Percentiles rank a stretch among this genome's conserved stretches.
These are phyloP conservation scores for Aspergillus novofumigatus DNA, from an alignment of 2,329 filamentous ascomycete genomes.

Conservation along the genomic window DNA sequence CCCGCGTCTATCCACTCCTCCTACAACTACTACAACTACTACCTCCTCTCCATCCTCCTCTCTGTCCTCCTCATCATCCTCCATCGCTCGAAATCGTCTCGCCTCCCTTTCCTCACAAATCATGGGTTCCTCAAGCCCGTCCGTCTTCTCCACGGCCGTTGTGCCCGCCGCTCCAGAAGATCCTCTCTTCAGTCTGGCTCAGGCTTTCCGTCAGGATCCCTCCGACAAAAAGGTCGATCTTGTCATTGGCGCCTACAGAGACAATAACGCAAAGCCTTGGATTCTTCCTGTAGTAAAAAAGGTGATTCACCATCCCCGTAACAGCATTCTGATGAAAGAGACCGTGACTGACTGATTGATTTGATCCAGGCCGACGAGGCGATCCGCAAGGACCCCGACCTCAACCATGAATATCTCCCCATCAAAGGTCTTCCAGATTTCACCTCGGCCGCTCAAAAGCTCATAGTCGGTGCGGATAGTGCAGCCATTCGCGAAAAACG, in stretches of 20 bases:
- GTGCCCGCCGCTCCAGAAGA: constrained; percentile 93
- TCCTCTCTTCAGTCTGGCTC: constrained; percentile 87
- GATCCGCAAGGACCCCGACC: constrained; percentile 78
- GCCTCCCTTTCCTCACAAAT: constrained; percentile 48
- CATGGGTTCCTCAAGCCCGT: constrained; percentile 60
- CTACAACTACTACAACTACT: constrained; percentile 12
- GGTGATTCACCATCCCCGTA: constrained; percentile 47
- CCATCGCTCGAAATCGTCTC: constrained; percentile 27
- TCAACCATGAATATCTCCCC: constrained; percentile 98
- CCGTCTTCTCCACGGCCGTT: constrained; percentile 69
- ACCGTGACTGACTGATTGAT: constrained; percentile 3
- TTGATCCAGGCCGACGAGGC: constrained; percentile 75
- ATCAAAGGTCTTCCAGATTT: constrained; percentile 85
- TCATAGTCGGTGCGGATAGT: constrained; percentile 76
- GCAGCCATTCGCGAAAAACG: constrained; percentile 82
- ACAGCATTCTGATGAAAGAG: background rate
- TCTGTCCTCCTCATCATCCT: constrained; percentile 10
- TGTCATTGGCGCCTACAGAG: constrained; percentile 91
- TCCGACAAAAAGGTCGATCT: constrained; percentile 82
- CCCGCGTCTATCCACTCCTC: constrained; percentile 3
- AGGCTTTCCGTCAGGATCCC: constrained; percentile 77
- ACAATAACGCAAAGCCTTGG: constrained; percentile 95
- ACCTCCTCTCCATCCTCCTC: constrained; percentile 5
- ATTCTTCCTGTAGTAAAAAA: constrained; percentile 93
- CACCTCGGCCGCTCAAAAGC: constrained; percentile 83